Evolutionary conservation across 2,329 filamentous ascomycete species (phyloP).

Genomic region (Nothopassalora personata): DNA sequence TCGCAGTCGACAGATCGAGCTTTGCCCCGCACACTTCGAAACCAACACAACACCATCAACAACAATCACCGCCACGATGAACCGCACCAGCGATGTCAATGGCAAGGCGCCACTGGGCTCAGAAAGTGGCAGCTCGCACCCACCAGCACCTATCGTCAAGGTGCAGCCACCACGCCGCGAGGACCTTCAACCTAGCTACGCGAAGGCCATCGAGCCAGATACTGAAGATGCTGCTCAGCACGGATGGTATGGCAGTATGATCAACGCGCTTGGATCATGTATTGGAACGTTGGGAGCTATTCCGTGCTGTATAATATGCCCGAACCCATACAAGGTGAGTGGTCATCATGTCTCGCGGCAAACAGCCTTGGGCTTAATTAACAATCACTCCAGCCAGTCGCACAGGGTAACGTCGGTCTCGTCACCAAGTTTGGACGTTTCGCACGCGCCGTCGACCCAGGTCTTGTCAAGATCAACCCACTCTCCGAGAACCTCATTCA

Average conservation of each 20-base stretch:
- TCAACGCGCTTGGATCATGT: slow-evolving; percentile 67
- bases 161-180: slow-evolving; percentile 77
- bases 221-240: slow-evolving; percentile 61
- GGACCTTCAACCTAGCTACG: slow-evolving; percentile 72
- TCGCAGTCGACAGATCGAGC: background rate
- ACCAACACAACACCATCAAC: background rate
- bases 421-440: slow-evolving; percentile 95
- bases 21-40: background rate
- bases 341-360: background rate
- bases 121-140: slow-evolving; percentile 17
- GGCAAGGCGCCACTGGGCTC: slow-evolving; percentile 36
- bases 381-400: slow-evolving; percentile 45
- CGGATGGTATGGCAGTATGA: slow-evolving; percentile 73
- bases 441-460: slow-evolving; percentile 91
- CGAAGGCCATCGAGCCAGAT: slow-evolving; percentile 57
- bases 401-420: slow-evolving; percentile 89
- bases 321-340: slow-evolving; percentile 56
- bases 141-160: slow-evolving; percentile 37
- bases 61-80: slow-evolving; percentile 13
- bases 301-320: slow-evolving; percentile 85
- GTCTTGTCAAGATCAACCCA: slow-evolving; percentile 95
- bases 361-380: background rate
- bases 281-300: slow-evolving; percentile 79
- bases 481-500: slow-evolving; percentile 84
- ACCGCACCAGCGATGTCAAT: slow-evolving; percentile 21